Percentiles rank a stretch among this genome's conserved stretches.
Conservation (phyloP, 768 basidiomycete genomes). For the Mycena crocata region DNA sequence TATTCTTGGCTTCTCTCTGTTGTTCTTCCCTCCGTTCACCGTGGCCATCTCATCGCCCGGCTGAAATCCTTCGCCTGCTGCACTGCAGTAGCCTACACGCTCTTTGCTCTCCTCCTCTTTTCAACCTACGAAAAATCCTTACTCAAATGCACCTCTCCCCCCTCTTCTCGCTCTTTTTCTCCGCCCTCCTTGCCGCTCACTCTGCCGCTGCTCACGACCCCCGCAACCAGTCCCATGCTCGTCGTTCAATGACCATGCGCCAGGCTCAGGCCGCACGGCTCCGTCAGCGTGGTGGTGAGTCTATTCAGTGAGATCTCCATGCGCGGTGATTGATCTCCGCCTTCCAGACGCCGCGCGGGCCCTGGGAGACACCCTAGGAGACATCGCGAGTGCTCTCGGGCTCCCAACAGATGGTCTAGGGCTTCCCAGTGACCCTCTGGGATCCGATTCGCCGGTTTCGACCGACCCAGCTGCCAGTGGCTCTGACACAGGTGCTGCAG, state of each 20-base stretch:
- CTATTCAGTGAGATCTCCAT: no score
- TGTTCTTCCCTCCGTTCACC: slow-evolving; percentile 11
- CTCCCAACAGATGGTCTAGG: no score
- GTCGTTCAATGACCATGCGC: background rate
- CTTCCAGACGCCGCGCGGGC: background rate
- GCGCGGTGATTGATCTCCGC: background rate
- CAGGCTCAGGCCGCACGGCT: background rate
- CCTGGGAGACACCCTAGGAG: background rate
- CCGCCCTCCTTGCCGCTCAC: slow-evolving; percentile 26
- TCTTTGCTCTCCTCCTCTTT: background rate
- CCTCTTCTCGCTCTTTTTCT: slow-evolving; percentile 17
- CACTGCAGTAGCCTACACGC: slow-evolving; percentile 19
- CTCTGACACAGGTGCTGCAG: background rate
- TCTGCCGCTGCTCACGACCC: slow-evolving; percentile 32
- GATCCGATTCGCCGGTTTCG: no score
- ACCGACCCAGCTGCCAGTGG: background rate
- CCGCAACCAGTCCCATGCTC: slow-evolving; percentile 30
- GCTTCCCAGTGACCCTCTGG: no score
- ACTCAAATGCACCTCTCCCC: slow-evolving; percentile 29
- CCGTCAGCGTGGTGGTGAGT: background rate
- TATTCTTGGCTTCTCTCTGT: slow-evolving; percentile 3
- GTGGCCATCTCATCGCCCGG: slow-evolving; percentile 5
- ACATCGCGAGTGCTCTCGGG: no score
- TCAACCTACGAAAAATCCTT: background rate
- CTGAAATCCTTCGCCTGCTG: slow-evolving; percentile 3